These are phyloP conservation scores for Neurospora intermedia DNA, from an alignment of 495 filamentous ascomycete species.

Conservation along the genomic window DNA sequence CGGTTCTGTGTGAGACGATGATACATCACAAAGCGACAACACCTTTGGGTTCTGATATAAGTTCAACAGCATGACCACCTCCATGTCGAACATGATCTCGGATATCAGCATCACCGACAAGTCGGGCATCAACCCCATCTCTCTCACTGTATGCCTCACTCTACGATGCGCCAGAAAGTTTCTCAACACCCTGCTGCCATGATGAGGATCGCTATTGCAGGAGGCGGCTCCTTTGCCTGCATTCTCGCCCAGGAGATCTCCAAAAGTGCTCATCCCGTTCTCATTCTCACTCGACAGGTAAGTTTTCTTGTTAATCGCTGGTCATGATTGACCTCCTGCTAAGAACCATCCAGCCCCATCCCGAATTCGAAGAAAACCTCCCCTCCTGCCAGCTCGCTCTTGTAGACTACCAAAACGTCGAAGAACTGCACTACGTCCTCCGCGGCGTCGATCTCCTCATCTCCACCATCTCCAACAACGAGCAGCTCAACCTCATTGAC, in stretches of 20 bases:
- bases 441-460: conserved; percentile 64
- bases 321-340: too few relatives aligned
- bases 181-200: conserved; percentile 23
- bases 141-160: conserved; percentile 2
- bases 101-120: not conserved
- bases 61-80: not conserved
- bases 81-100: not conserved
- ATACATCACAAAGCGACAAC: not conserved
- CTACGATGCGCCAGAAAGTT: conserved; percentile 27
- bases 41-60: not conserved
- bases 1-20: not conserved
- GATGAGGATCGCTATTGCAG: conserved; percentile 67
- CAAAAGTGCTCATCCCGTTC: conserved; percentile 49
- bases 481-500: conserved; percentile 63
- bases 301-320: too few relatives aligned
- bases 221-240: conserved; percentile 56
- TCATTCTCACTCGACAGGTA: conserved; percentile 58
- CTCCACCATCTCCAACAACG: conserved; percentile 54
- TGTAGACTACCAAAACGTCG: conserved; percentile 50
- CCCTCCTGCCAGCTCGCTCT: conserved; percentile 47
- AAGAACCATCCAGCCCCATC: conserved; percentile 6
- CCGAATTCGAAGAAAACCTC: conserved; percentile 31
- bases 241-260: conserved; percentile 50
- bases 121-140: conserved; percentile 5
- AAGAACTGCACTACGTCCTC: conserved; percentile 49